Conservation (phyloP, 2,329 filamentous ascomycete species). For the Fonsecaea erecta region DNA sequence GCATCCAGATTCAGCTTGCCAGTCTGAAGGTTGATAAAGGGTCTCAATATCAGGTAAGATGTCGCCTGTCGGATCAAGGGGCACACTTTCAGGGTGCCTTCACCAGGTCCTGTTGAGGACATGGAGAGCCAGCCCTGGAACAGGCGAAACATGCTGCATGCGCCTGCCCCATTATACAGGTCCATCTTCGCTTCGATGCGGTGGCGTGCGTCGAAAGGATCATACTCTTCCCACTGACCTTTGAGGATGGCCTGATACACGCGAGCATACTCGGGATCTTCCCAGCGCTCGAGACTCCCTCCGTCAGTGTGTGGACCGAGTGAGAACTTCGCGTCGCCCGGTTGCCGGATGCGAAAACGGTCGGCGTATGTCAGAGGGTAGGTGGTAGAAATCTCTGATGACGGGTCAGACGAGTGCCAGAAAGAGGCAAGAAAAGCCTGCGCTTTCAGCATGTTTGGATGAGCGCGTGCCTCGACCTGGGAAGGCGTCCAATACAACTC, state of each 20-base stretch:
- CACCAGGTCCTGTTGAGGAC: conserved; percentile 70
- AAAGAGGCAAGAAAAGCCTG: conserved; percentile 68
- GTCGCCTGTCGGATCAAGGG: conserved; percentile 76
- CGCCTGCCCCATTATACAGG: conserved; percentile 78
- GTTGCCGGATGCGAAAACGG: conserved; percentile 71
- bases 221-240: conserved; percentile 79
- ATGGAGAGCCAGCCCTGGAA: conserved; percentile 90
- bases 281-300: conserved; percentile 76
- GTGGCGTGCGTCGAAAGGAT: conserved; percentile 77
- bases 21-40: conserved; percentile 71
- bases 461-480: conserved; percentile 69
- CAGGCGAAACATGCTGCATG: conserved; percentile 83
- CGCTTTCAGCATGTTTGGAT: conserved; percentile 65
- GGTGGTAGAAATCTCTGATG: conserved; percentile 53
- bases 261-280: conserved; percentile 68
- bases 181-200: conserved; percentile 72
- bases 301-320: conserved; percentile 76
- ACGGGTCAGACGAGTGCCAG: conserved; percentile 62
- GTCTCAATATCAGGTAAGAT: conserved; percentile 78
- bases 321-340: conserved; percentile 71
- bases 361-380: conserved; percentile 72
- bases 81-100: conserved; percentile 83
- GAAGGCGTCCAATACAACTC: conserved; percentile 76
- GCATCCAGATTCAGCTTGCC: conserved; percentile 49
- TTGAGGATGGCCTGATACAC: conserved; percentile 76